Conservation (phyloP, 352 stramenopile species). For the Phytophthora vignae region DNA sequence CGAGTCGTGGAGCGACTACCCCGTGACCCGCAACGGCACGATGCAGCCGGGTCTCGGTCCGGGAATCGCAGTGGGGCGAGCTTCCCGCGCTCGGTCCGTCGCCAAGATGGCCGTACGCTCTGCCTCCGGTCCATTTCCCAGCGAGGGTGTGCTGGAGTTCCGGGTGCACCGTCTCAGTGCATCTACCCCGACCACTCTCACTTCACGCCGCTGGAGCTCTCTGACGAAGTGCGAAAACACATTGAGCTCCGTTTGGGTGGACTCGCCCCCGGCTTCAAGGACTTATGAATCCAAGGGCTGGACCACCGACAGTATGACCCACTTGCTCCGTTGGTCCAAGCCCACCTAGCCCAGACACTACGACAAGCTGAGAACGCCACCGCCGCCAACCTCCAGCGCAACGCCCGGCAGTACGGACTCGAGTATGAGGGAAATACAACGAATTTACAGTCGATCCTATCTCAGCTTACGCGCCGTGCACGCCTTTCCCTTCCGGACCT, state of each 20-base stretch:
- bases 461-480: neutral
- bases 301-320: neutral
- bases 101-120: neutral
- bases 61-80: too few species aligned
- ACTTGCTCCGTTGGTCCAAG: neutral
- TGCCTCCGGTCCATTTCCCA: neutral
- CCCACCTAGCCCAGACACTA: neutral
- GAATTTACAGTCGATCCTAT: neutral
- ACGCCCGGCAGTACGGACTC: neutral
- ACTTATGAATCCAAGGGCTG: neutral
- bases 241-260: neutral
- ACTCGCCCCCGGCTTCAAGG: neutral
- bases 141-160: neutral
- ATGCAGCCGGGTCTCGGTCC: too few species aligned
- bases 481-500: neutral
- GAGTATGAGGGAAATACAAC: neutral
- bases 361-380: neutral
- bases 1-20: too few species aligned
- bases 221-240: neutral
- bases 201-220: neutral
- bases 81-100: neutral
- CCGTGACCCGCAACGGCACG: too few species aligned
- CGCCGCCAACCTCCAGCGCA: too few species aligned
- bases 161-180: neutral
- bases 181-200: neutral